These are phyloP conservation scores for Cutaneotrichosporon spelunceum DNA, from an alignment of 1,284 basidiomycete genomes.

Conservation along the genomic window DNA sequence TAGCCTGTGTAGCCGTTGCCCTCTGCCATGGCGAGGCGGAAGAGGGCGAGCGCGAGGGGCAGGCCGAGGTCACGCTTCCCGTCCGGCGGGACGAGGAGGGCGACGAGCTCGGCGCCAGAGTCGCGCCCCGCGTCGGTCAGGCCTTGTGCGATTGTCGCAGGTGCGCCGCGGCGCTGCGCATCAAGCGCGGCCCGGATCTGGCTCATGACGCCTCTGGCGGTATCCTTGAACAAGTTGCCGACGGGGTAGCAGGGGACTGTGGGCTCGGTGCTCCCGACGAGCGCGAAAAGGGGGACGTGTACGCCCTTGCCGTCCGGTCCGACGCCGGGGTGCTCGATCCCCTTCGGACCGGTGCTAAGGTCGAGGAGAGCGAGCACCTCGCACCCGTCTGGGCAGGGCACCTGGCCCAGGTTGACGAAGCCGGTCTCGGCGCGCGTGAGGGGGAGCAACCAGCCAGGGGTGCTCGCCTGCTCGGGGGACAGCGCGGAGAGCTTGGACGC, in stretches of 20 bases:
- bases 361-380: conserved; percentile 21
- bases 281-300: conserved; percentile 22
- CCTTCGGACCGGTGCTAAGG: conserved; percentile 8
- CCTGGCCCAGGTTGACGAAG: conserved; percentile 26
- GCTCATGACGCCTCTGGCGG: conserved; percentile 6
- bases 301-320: conserved; percentile 18
- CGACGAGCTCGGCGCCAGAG: conserved; percentile 14
- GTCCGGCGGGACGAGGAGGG: conserved; percentile 15
- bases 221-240: conserved; percentile 13
- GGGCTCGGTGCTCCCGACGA: conserved; percentile 14
- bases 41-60: conserved; percentile 19
- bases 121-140: background rate
- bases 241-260: conserved; percentile 24
- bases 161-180: conserved; percentile 9
- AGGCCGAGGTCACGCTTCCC: conserved; percentile 19
- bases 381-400: conserved; percentile 9
- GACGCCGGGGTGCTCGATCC: conserved; percentile 4
- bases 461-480: background rate
- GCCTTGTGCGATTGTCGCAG: background rate
- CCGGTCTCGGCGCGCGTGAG: conserved; percentile 17
- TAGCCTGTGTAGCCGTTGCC: conserved; percentile 19
- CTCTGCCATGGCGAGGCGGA: conserved; percentile 22
- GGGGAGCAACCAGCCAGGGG: conserved; percentile 10
- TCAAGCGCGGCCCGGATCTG: conserved; percentile 11
- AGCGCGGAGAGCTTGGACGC: background rate